Evolutionary conservation across 306 rosid species (phyloP), one percentile per base, ranked within the genome.

Genomic region (apple (Malus domestica)): DNA sequence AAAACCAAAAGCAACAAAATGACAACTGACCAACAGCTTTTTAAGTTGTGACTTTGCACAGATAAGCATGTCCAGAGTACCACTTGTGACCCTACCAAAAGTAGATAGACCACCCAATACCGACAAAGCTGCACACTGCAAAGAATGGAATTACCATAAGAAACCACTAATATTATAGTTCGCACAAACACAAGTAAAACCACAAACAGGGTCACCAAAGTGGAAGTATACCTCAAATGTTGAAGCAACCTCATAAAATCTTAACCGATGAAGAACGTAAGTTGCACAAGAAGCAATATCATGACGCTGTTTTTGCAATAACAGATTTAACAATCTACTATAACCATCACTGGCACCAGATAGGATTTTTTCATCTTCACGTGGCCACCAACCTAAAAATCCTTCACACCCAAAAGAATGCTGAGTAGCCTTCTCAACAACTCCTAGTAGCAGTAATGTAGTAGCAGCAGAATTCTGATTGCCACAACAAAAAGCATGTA

Each of bases 361-460:
- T 40, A 90, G 92, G 44, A 92, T 80, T 73, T 78, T 89, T 82
- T 88, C 96, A 74, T 89, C 97, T 78, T 92, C 98, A 69, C 91
- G 93, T 67, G 97, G 97, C 97, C 97, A 92, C 99, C 98, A 92
- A 78, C 99, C 98, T 83, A 95, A 85, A 83, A 92, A 90, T 46
- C 93, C 93, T 85, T 92, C 99, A 75, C 99, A 95, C 49, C 99
- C 99, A 83, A 89, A 88, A 15, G 97, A 90, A 85, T 88, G 80
- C 75, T 88, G 86, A 70, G 93, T 90, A 78, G 96, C 97, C 84
- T 83, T 95, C 86, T 95, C 98, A 81, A 95, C 80, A 79, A 89
- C 96, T 60, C 96, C 97, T 55, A 95, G 93, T 78, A 92, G 89
- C 82, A 92, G 88, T 40, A 95, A 88, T 44, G 84, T 87, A 38